Percentiles rank a stretch among this genome's conserved stretches.
These are phyloP conservation scores for Cercospora beticola DNA, from an alignment of 2,329 filamentous ascomycete species.

Conservation along the genomic window DNA sequence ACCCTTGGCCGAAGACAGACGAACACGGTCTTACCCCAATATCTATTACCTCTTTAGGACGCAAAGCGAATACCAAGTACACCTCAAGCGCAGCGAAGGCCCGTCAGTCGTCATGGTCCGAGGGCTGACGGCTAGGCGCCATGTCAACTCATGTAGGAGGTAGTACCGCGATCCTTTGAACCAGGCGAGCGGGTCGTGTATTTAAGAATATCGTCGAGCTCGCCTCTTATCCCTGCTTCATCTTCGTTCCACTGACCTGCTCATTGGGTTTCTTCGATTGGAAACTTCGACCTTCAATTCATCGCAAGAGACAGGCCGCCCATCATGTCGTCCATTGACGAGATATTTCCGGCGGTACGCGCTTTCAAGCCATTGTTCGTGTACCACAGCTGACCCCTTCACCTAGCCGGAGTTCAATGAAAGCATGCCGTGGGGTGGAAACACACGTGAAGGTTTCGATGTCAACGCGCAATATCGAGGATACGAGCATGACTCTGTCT, in stretches of 20 bases:
- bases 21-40: not conserved
- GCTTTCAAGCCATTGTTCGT: not conserved
- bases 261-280: not conserved
- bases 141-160: not conserved
- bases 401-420: slow-evolving; percentile 41
- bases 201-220: not conserved
- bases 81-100: not conserved
- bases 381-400: not conserved
- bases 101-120: not conserved
- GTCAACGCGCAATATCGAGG: slow-evolving; percentile 61
- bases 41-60: not conserved
- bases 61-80: not conserved
- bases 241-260: not conserved
- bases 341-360: slow-evolving; percentile 2
- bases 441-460: slow-evolving; percentile 53
- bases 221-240: not conserved
- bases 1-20: not conserved
- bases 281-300: not conserved
- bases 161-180: not conserved
- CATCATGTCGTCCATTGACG: slow-evolving; percentile 6
- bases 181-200: not conserved
- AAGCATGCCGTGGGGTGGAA: slow-evolving; percentile 53
- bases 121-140: not conserved
- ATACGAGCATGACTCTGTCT: slow-evolving; percentile 61
- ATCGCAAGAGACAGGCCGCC: not conserved